Evolutionary conservation across 345 rosid species (phyloP).

Genomic region (Mercurialis annua): DNA sequence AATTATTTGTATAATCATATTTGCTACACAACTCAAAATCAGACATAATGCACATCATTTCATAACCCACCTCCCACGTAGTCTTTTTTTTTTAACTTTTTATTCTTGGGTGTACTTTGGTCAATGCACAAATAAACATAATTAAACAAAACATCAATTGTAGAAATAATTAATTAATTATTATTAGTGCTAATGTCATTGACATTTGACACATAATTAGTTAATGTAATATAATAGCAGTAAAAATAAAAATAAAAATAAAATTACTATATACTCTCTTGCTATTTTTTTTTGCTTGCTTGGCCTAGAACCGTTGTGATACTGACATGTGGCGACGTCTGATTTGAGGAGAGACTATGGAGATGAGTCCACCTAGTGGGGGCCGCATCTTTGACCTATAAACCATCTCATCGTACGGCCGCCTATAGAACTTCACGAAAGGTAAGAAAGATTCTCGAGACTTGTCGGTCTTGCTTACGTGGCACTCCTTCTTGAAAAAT

Average conservation of each 20-base stretch:
- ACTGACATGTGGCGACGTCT: conserved; percentile 76
- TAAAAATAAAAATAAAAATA: no score
- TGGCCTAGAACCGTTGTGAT: conserved; percentile 74
- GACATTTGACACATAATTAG: conserved; percentile 19
- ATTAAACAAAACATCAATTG: conserved; percentile 1
- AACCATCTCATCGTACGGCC: conserved; percentile 91
- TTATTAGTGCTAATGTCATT: conserved; percentile 14
- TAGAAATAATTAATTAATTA: conserved; percentile 32
- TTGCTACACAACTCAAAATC: conserved; percentile 21
- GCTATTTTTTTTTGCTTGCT: background rate
- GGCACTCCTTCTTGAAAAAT: conserved; percentile 66
- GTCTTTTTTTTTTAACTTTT: conserved; percentile 14
- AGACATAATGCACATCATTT: conserved; percentile 42
- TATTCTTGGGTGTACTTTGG: background rate
- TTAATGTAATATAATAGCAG: conserved; percentile 7
- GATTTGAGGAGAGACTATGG: conserved; percentile 67
- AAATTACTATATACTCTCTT: conserved; percentile 23
- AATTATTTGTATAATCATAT: background rate
- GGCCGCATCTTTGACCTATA: conserved; percentile 87
- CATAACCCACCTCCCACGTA: conserved; percentile 66
- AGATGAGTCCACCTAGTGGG: conserved; percentile 84
- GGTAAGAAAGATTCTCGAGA: conserved; percentile 77
- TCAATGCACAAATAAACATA: conserved; percentile 19
- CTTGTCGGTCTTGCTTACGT: conserved; percentile 50
- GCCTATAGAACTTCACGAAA: conserved; percentile 61